These are phyloP conservation scores for Blastobotrys raffinosifermentans DNA, from an alignment of 1,139 yeast genomes.

Conservation along the genomic window DNA sequence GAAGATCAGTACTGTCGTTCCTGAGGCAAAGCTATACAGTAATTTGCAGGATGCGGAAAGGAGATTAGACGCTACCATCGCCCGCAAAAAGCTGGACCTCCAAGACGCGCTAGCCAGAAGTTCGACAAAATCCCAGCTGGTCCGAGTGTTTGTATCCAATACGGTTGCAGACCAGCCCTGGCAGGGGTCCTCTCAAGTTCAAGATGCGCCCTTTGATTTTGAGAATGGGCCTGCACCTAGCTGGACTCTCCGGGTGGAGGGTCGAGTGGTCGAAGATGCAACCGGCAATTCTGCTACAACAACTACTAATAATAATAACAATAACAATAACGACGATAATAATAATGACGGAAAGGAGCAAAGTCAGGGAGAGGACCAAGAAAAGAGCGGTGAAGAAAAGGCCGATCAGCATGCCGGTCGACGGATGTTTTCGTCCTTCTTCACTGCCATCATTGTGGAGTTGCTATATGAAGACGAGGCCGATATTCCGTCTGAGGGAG, in stretches of 20 bases:
- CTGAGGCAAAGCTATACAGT: conserved; percentile 68
- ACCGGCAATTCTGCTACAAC: not conserved
- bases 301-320: no score
- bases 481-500: conserved; percentile 35
- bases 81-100: conserved; percentile 77
- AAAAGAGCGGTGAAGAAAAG: not conserved
- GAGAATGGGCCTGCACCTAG: conserved; percentile 39
- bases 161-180: conserved; percentile 85
- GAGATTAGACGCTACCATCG: conserved; percentile 69
- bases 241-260: conserved; percentile 90
- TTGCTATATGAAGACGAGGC: conserved; percentile 38
- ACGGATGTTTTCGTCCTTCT: conserved; percentile 68
- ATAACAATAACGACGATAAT: not conserved
- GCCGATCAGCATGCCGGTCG: conserved; percentile 35
- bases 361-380: not conserved
- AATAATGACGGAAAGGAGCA: not conserved
- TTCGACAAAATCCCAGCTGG: conserved; percentile 44
- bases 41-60: conserved; percentile 72
- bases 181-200: conserved; percentile 46
- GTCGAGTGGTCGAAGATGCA: conserved; percentile 47
- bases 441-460: conserved; percentile 81
- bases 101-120: conserved; percentile 56
- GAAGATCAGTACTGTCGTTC: conserved; percentile 54
- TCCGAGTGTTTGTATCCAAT: conserved; percentile 79
- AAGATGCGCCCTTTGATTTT: conserved; percentile 36